Evolutionary conservation across 352 stramenopile genomes (phyloP).

Genomic region (Globisporangium heterothallicum): DNA sequence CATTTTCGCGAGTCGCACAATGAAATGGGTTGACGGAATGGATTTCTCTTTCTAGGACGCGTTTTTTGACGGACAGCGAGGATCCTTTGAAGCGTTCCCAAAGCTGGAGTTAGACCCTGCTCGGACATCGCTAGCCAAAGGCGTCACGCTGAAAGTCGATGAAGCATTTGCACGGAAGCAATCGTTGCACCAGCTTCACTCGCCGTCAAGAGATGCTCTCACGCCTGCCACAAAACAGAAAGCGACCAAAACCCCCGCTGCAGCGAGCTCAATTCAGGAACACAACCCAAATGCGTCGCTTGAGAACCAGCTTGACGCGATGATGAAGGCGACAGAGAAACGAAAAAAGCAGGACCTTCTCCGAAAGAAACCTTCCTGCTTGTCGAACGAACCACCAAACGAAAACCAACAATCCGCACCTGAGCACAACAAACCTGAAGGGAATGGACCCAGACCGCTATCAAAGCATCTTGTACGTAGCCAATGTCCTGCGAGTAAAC

Average conservation of each 20-base stretch:
- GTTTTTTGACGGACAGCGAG: conserved; percentile 29
- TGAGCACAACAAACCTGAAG: neutral
- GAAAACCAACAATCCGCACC: neutral
- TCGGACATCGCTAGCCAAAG: conserved; percentile 37
- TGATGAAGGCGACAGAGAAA: conserved; percentile 5
- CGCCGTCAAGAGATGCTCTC: neutral
- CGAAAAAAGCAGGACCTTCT: conserved; percentile 2
- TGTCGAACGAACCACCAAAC: neutral
- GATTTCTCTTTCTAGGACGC: conserved; percentile 8
- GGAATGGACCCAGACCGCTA: neutral
- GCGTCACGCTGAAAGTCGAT: conserved; percentile 33
- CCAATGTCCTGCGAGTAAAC: too few species aligned
- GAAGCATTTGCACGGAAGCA: conserved; percentile 6
- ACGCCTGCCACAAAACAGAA: neutral
- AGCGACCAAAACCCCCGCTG: neutral
- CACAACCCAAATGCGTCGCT: conserved; percentile 12
- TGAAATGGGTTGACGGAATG: too few species aligned
- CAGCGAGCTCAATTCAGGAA: conserved; percentile 3
- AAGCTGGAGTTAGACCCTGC: conserved; percentile 35
- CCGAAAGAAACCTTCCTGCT: neutral
- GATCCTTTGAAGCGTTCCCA: conserved; percentile 36
- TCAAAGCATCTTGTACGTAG: conserved; percentile 3
- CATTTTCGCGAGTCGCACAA: too few species aligned
- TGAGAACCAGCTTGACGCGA: conserved; percentile 11
- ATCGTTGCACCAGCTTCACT: neutral